Evolutionary conservation across 2,329 filamentous ascomycete genomes (phyloP).

Genomic region (Aspergillus sp.): DNA sequence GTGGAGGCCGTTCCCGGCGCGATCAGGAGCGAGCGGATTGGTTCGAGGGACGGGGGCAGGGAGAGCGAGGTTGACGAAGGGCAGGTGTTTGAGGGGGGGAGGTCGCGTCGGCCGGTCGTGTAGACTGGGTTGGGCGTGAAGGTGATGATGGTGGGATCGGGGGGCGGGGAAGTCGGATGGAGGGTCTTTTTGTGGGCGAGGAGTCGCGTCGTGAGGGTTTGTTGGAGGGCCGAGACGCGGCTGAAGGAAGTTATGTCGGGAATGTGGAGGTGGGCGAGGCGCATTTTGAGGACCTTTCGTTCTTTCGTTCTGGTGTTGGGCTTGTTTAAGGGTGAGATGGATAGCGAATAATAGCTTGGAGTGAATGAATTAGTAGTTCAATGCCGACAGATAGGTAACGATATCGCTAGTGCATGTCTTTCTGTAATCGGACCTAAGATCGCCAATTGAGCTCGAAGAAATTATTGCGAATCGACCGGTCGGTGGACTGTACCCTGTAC

Average conservation of each 20-base stretch:
- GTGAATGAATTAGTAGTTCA: neutral
- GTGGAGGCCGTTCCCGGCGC: slow-evolving; percentile 25
- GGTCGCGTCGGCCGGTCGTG: slow-evolving; percentile 83
- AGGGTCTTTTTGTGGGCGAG: slow-evolving; percentile 60
- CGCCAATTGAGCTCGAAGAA: neutral
- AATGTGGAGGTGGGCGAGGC: slow-evolving; percentile 62
- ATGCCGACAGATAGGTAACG: neutral
- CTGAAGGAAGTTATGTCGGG: slow-evolving; percentile 55
- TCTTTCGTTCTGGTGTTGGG: neutral
- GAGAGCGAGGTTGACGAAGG: slow-evolving; percentile 32
- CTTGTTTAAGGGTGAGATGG: neutral
- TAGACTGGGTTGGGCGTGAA: slow-evolving; percentile 83
- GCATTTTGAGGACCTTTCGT: slow-evolving; percentile 39
- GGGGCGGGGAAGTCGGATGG: slow-evolving; percentile 41
- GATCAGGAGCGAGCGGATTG: slow-evolving; percentile 37
- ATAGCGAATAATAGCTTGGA: neutral
- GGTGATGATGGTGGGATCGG: slow-evolving; percentile 72
- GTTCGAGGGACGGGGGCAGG: slow-evolving; percentile 36
- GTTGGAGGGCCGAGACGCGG: slow-evolving; percentile 57
- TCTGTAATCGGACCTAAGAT: neutral
- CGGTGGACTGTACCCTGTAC: neutral
- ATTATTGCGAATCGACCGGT: neutral
- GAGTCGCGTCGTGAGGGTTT: slow-evolving; percentile 55
- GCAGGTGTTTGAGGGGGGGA: slow-evolving; percentile 40
- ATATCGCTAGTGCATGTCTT: neutral